These are phyloP conservation scores for Ascochyta pisi DNA, from an alignment of 2,329 filamentous ascomycete genomes.

Conservation along the genomic window DNA sequence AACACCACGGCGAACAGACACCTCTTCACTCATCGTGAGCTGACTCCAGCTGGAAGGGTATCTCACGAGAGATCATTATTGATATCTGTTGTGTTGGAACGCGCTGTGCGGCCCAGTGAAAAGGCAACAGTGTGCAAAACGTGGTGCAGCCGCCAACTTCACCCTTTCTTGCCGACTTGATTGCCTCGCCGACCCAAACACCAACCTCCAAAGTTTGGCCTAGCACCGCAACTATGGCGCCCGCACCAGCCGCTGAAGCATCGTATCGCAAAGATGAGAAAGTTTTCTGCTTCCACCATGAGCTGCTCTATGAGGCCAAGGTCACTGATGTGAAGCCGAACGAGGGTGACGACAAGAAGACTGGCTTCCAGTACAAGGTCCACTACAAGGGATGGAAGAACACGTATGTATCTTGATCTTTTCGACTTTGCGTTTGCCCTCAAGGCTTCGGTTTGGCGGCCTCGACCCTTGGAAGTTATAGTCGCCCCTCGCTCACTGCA, in stretches of 20 bases:
- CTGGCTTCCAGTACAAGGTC: constrained; percentile 84
- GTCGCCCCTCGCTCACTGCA: constrained; percentile 20
- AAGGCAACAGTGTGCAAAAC: constrained; percentile 25
- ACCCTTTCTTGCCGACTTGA: constrained; percentile 21
- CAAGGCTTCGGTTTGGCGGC: background rate
- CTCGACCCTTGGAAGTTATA: constrained; percentile 9
- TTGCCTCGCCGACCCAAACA: constrained; percentile 16
- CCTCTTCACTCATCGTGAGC: background rate
- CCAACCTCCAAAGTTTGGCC: constrained; percentile 18
- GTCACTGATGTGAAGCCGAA: constrained; percentile 77
- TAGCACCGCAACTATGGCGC: constrained; percentile 54
- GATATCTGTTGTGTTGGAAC: constrained; percentile 8
- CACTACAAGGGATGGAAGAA: constrained; percentile 99
- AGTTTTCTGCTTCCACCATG: constrained; percentile 95
- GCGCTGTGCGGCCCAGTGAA: constrained; percentile 4
- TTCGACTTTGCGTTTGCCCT: constrained; percentile 3
- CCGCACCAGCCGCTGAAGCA: constrained; percentile 60
- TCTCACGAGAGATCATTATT: background rate
- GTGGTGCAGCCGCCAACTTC: constrained; percentile 22
- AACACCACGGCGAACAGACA: constrained; percentile 1
- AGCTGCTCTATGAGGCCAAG: constrained; percentile 97
- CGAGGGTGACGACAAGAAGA: constrained; percentile 70
- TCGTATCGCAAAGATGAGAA: constrained; percentile 79
- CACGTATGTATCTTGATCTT: constrained; percentile 65
- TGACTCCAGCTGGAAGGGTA: constrained; percentile 8